Evolutionary conservation across 2,329 filamentous ascomycete genomes (phyloP).

Genomic region (Drechslerella stenobrocha): DNA sequence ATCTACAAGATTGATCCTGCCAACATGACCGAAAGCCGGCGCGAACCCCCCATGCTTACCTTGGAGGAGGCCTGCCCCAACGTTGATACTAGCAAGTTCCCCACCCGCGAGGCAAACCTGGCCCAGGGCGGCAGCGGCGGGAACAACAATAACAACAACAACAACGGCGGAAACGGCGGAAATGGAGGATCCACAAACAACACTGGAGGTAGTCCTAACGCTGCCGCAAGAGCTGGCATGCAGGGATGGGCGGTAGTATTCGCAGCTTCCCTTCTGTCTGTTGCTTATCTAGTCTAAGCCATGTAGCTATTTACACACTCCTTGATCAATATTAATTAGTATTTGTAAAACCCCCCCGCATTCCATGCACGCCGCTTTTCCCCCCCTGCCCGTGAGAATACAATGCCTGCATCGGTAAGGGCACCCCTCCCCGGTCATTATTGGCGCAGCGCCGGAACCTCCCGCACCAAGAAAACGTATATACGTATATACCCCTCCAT

Average conservation of each 20-base stretch:
- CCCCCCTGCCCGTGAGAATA: no score
- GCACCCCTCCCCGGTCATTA: no score
- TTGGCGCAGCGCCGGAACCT: no score
- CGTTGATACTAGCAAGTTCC: conserved; percentile 27
- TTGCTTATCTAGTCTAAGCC: background rate
- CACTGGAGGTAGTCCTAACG: conserved; percentile 11
- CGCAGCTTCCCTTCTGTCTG: background rate
- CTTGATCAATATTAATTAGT: no score
- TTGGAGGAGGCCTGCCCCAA: conserved; percentile 26
- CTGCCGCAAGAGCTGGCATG: background rate
- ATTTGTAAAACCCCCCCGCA: no score
- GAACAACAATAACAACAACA: background rate
- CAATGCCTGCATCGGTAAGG: no score
- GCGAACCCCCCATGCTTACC: conserved; percentile 15
- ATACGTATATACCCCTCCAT: no score
- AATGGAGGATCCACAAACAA: no score
- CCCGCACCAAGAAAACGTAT: no score
- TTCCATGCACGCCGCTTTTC: no score
- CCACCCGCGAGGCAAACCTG: conserved; percentile 15
- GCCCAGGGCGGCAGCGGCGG: background rate
- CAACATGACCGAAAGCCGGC: background rate
- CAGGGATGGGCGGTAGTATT: background rate
- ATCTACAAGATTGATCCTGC: conserved; percentile 29
- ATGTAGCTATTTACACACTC: background rate
- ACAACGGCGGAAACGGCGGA: background rate